Evolutionary conservation across 257 asterid genomes (phyloP), one percentile per base, ranked within the genome.

Genomic region (Capsicum rhomboideum): DNA sequence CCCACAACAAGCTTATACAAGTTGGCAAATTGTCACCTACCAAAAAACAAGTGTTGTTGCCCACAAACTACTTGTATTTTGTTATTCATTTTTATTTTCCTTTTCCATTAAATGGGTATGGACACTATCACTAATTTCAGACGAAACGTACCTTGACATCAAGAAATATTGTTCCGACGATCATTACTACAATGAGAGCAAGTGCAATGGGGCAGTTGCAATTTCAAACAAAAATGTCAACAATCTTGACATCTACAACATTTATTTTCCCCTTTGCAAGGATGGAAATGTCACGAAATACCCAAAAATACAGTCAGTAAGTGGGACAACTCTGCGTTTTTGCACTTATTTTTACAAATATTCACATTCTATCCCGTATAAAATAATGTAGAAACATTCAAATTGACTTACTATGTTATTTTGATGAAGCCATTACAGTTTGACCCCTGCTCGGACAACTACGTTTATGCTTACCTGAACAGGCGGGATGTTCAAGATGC

Each of bases 101-200:
- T n/a, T n/a, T n/a, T n/a, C n/a, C n/a, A n/a, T n/a, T n/a, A n/a
- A n/a, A n/a, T n/a, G n/a, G n/a, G n/a, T n/a, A n/a, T n/a, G n/a
- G n/a, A n/a, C n/a, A n/a, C n/a, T n/a, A n/a, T n/a, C n/a, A n/a
- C n/a, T n/a, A n/a, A 86, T 84, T n/a, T 86, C 89, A 17, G 84
- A 87, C 29, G 83, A 75, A 66, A 87, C 85, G 11, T 21, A 63
- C 34, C 29, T 26, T 17, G 87, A 28, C 10, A 23, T 84, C 50
- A 9, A 55, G 31, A 71, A 64, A 2, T 46, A 84, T 23, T 86
- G 84, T 55, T 71, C 17, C 23, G 18, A 8, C n/a, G 7, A 40
- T 6, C 3, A 75, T 13, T 8, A 21, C 46, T 26, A 77, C 63
- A 28, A 77, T 11, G 7, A 14, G 82, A 17, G 13, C 13, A 77